Evolutionary conservation across 345 rosid genomes (phyloP).

Genomic region (Bruguiera parviflora): DNA sequence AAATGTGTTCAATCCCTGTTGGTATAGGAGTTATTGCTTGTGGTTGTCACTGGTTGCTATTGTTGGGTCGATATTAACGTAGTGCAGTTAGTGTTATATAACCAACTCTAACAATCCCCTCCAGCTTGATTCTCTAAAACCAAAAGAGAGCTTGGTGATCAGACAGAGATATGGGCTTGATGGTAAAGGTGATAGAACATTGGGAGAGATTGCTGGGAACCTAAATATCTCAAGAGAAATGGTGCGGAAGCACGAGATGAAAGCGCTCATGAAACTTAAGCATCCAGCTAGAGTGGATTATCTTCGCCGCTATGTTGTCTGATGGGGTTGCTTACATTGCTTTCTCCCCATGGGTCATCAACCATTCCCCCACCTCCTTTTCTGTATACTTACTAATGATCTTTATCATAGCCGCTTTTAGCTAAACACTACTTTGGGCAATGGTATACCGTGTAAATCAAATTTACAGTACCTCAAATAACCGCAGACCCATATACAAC

Average conservation of each 20-base stretch:
- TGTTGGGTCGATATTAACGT: no score
- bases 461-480: slow-evolving; percentile 1
- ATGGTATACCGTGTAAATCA: slow-evolving; percentile 25
- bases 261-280: slow-evolving; percentile 96
- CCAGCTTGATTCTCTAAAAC: slow-evolving; percentile 88
- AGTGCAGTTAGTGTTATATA: not conserved
- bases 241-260: slow-evolving; percentile 95
- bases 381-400: slow-evolving; percentile 16
- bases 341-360: not conserved
- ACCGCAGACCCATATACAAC: slow-evolving; percentile 8
- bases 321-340: slow-evolving; percentile 21
- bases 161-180: slow-evolving; percentile 92
- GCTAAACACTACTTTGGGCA: slow-evolving; percentile 15
- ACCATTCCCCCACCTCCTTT: not conserved
- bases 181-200: slow-evolving; percentile 87
- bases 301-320: slow-evolving; percentile 65
- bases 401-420: slow-evolving; percentile 26
- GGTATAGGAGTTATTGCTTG: no score
- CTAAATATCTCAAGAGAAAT: slow-evolving; percentile 92
- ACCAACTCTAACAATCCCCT: slow-evolving; percentile 4
- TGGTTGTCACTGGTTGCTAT: no score
- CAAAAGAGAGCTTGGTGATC: slow-evolving; percentile 90
- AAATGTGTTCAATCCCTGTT: no score
- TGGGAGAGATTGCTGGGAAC: slow-evolving; percentile 91
- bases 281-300: slow-evolving; percentile 87